Evolutionary conservation across 768 basidiomycete genomes (phyloP).

Genomic region (Rhodocollybia butyracea): DNA sequence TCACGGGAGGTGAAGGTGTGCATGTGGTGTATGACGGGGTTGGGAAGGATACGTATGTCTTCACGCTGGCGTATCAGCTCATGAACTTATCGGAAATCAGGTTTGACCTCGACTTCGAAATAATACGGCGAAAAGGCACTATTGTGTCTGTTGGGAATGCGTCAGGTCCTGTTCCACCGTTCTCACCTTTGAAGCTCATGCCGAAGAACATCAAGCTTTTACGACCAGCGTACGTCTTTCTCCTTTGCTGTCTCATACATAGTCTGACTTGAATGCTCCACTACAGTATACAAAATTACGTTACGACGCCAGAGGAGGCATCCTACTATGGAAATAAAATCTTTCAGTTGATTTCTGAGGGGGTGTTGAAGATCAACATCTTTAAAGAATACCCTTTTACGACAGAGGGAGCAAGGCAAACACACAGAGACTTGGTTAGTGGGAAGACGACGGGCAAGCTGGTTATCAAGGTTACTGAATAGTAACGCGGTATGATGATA

Average conservation of each 20-base stretch:
- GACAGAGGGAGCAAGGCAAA: constrained; percentile 69
- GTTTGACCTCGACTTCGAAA: constrained; percentile 76
- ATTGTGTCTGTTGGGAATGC: constrained; percentile 91
- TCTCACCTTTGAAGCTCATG: constrained; percentile 67
- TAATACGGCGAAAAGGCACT: constrained; percentile 84
- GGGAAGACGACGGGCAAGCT: constrained; percentile 82
- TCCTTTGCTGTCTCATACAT: neutral
- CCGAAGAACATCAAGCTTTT: constrained; percentile 80
- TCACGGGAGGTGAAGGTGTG: constrained; percentile 79
- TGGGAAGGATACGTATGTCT: constrained; percentile 87
- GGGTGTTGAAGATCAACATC: constrained; percentile 62
- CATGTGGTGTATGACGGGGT: constrained; percentile 93
- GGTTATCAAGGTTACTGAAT: constrained; percentile 2
- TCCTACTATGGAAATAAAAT: constrained; percentile 61
- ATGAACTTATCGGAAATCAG: constrained; percentile 29
- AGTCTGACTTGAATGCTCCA: neutral
- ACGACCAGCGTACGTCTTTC: constrained; percentile 60
- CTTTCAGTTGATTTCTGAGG: constrained; percentile 57
- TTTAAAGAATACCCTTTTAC: constrained; percentile 84
- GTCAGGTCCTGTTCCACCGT: constrained; percentile 76
- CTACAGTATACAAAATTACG: constrained; percentile 66
- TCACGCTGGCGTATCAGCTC: neutral
- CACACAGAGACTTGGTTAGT: constrained; percentile 73
- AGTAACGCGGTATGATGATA: no score
- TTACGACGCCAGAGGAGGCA: constrained; percentile 70